A percentile compares a stretch with the other conserved stretches of the same genome.
Conservation (phyloP, 768 basidiomycete genomes). For the Tylopilus intermedius region DNA sequence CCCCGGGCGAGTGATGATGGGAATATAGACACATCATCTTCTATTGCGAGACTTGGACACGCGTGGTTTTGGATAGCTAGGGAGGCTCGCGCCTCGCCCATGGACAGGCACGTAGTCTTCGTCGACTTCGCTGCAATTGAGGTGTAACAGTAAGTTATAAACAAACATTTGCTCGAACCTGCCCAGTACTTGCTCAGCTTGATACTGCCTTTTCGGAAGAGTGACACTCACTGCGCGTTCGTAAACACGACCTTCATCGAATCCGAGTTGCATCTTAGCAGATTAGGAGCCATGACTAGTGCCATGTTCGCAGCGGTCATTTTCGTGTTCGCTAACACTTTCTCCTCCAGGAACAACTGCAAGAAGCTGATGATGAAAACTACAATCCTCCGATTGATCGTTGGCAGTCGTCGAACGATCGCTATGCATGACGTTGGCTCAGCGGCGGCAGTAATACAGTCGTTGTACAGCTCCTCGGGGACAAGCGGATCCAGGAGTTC, state of each 20-base stretch:
- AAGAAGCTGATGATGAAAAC: slow-evolving; percentile 88
- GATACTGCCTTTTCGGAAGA: slow-evolving; percentile 1
- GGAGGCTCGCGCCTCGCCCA: slow-evolving; percentile 66
- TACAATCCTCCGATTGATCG: slow-evolving; percentile 80
- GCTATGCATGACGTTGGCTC: slow-evolving; percentile 66
- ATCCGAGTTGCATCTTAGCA: slow-evolving; percentile 80
- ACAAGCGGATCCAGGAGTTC: slow-evolving; percentile 91
- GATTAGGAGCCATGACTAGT: slow-evolving; percentile 87
- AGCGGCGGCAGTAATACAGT: slow-evolving; percentile 67
- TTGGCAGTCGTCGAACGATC: slow-evolving; percentile 74
- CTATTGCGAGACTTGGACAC: slow-evolving; percentile 54
- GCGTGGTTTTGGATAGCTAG: slow-evolving; percentile 40
- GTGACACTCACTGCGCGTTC: slow-evolving; percentile 77
- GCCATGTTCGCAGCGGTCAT: slow-evolving; percentile 90
- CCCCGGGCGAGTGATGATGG: background rate
- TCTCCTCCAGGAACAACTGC: slow-evolving; percentile 80
- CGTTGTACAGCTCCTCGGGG: slow-evolving; percentile 88
- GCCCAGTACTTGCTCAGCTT: slow-evolving; percentile 7
- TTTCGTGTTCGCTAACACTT: slow-evolving; percentile 68
- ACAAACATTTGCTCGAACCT: slow-evolving; percentile 90
- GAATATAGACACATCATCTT: slow-evolving; percentile 24
- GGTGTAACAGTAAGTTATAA: slow-evolving; percentile 74
- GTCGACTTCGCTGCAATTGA: slow-evolving; percentile 73
- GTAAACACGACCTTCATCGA: slow-evolving; percentile 88
- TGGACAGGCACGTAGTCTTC: slow-evolving; percentile 72